Conservation (phyloP, 2,329 filamentous ascomycete species). For the Exophiala phaeomuriformis region DNA sequence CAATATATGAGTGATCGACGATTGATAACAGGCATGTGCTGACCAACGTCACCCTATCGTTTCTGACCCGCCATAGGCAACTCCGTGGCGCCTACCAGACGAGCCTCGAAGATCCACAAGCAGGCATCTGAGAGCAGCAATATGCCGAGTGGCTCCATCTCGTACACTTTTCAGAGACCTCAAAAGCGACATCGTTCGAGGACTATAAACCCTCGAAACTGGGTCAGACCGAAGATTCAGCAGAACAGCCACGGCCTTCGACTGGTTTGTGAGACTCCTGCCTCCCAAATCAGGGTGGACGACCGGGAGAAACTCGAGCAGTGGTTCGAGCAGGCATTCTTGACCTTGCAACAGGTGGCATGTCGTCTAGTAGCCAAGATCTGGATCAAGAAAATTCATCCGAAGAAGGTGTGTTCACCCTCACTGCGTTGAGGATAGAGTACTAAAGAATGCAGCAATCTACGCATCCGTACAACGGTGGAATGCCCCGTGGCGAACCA, state of each 20-base stretch:
- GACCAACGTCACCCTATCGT: too few relatives aligned
- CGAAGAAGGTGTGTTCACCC: conserved; percentile 32
- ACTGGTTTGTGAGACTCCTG: conserved; percentile 24
- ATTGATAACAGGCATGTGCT: conserved; percentile 2
- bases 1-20: conserved; percentile 7
- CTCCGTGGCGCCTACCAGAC: background rate
- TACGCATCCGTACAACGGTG: conserved; percentile 44
- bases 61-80: conserved; percentile 7
- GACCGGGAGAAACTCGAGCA: conserved; percentile 33
- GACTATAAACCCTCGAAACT: conserved; percentile 2
- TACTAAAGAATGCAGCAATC: conserved; percentile 31
- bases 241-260: conserved; percentile 32
- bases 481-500: conserved; percentile 34
- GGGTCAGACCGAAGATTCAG: conserved; percentile 13
- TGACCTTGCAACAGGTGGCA: conserved; percentile 41
- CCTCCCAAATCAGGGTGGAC: conserved; percentile 31
- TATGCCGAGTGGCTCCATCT: conserved; percentile 11
- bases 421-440: background rate
- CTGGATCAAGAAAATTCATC: conserved; percentile 43
- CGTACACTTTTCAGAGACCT: conserved; percentile 11
- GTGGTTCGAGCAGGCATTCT: conserved; percentile 39
- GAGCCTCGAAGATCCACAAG: conserved; percentile 5
- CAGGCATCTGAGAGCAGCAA: background rate
- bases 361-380: conserved; percentile 41
- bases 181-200: conserved; percentile 16